Base-by-base conservation (phyloP, 768 basidiomycete genomes). In the Auriscalpium vulgare region DNA sequence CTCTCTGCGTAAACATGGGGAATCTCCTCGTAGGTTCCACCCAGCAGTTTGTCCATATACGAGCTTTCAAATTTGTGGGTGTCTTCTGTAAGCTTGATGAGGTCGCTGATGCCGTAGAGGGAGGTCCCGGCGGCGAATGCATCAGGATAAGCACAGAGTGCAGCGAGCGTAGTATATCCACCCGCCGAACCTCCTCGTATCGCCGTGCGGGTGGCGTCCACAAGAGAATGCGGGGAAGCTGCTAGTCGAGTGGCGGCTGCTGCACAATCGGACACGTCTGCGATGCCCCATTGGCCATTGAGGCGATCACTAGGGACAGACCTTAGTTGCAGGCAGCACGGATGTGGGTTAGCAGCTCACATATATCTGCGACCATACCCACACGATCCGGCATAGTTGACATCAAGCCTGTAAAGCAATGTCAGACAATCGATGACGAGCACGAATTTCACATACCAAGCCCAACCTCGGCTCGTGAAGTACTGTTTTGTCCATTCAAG, bases 121-220 rank as follows among this genome's bases (percentile, higher is more conserved):
- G 82, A 83, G 2, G 82, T 76, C 0, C 79, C 86, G 0, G 82
- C 87, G 0, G 85, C 78, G 60, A 85, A 88, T 21, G 74, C 68
- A 10, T 72, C 69, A 10, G 69, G 74, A 10, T 75, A 74, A 35
- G 68, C 64, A 53, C 74, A 74, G 10, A 83, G 67, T 10, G 75
- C 61, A 0, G 71, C 74, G 37, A 93, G 78, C 6, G 77, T 75
- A 2, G 87, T 88, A 67, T 76, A 89, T 0, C 90, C 90, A 2
- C 90, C 88, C 4, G 88, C 79, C 11, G 86, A 88, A 0, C 79
- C 75, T 0, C 90, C 91, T 3, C 85, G 82, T 58, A 92, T 84
- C 16, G 82, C 80, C 5, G 80, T 74, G 8, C 89, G 83, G 50
- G 78, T 68, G 1, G 73, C 69, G 58, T 93, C 90, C 54, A 88